Evolutionary conservation across 2,329 filamentous ascomycete genomes (phyloP), one percentile per base, ranked within the genome.

Genomic region (Claviceps arundinis): DNA sequence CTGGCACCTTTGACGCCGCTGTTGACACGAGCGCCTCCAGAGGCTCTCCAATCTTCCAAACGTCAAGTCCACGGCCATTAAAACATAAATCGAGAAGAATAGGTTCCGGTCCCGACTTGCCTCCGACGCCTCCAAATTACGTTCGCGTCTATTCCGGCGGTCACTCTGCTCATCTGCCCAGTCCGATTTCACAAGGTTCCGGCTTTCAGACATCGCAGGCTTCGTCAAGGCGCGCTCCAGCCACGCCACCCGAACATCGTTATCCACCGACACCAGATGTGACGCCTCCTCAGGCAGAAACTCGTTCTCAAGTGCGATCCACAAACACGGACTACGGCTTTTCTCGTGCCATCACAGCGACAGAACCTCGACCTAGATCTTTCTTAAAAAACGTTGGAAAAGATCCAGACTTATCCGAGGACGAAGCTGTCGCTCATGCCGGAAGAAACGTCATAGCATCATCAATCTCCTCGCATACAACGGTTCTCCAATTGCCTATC

Each of bases 231-330:
- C 69, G 65, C 51, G 61, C 71, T 9, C 76, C 75, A n/a, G 70
- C 72, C 51, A 87, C 83, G 5, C 82, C 83, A 48, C 75, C 80
- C 30, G 78, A 80, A 57, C 79, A 83, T 57, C 75, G 76, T 60
- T 86, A 81, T 59, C 83, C 83, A 16, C 85, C 84, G 37, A 89
- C 85, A 3, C 86, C 85, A 37, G 85, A 89, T 66, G 77, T 85
- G 46, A 89, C 85, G 16, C 86, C 85, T 50, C 85, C 85, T 38
- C 76, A 80, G 54, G 65, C 67, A 44, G 61, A 64, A 47, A 65
- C 65, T 40, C 72, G 71, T 53, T 67, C 73, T 16, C 71, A 69
- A 60, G 61, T 71, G 46, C 75, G 77, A 37, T 74, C 76, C 17
- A 63, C 65, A 17, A 60, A 73, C 45, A 67, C 66, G 56, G 75